These are phyloP conservation scores for Adansonia rubrostipa DNA, from an alignment of 441 rosid genomes.

Conservation along the genomic window DNA sequence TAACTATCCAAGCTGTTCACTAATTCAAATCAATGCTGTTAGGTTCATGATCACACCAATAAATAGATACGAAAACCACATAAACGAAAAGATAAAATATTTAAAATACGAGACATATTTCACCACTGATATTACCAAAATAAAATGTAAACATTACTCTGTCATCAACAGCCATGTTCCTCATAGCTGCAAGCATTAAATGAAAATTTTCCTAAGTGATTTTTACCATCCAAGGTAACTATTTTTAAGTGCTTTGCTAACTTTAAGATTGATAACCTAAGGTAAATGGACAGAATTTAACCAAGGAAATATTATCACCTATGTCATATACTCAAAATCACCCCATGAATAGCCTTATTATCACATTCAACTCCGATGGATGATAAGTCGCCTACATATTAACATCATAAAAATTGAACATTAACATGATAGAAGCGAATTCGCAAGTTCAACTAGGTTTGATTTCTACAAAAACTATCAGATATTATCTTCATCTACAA, in stretches of 20 bases:
- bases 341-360: background rate
- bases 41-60: background rate
- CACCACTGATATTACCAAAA: background rate
- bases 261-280: background rate
- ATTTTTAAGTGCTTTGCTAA: background rate
- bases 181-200: background rate
- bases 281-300: background rate
- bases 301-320: background rate
- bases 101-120: background rate
- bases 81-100: background rate
- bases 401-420: background rate
- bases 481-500: background rate
- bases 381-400: background rate
- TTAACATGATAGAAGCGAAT: constrained; percentile 6
- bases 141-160: background rate
- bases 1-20: background rate
- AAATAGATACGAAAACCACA: background rate
- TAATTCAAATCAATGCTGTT: background rate
- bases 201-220: background rate
- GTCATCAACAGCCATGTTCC: background rate
- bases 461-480: background rate
- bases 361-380: background rate
- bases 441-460: background rate
- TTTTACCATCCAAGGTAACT: background rate
- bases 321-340: background rate